Base-by-base conservation (phyloP, 2,329 filamentous ascomycete species). In the Microsporum ferrugineum region DNA sequence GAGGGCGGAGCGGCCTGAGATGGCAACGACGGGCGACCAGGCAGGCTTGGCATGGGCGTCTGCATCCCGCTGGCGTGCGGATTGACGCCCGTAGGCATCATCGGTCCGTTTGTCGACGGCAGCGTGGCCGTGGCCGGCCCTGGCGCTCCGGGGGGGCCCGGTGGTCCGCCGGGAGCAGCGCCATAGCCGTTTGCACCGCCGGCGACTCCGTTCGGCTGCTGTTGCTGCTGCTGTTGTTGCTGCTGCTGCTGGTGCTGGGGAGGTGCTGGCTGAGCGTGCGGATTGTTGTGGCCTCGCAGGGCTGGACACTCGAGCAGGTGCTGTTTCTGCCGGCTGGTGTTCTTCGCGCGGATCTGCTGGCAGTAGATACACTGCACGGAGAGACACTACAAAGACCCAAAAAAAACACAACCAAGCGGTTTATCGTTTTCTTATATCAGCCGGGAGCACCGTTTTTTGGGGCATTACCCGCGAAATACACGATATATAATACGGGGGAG, bases 321-420 rank as follows among this genome's bases (percentile, higher is more conserved):
- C 66, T 79, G 76, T 68, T 79, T 79, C 71, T 79, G 78, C 63
- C 78, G 76, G 63, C 76, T 78, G 61, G 78, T 80, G 66, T 80
- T 80, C 72, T 80, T 80, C 68, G 78, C 78, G 63, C 78, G 75
- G 62, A 79, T 79, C 69, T 79, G 77, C 67, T 79, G 77, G 64
- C 78, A 80, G 67, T 80, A 79, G 70, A 79, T 79, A 69, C 78
- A 80, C 71, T 79, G 78, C 27, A 79, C 78, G 51, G 77, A 79
- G 63, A 79, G 76, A 70, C 78, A 80, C 75, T 80, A 67, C 33
- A 41, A 23, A 7, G 34, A 12, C 23, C 10, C 17, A 56, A 56
- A 27, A 33, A 10, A 14, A 23, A 43, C n/a, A n/a, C 39, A 43
- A n/a, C n/a, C 10, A 14, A 14, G 39, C 39, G 4, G 14, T 43